These are phyloP conservation scores for Eutypella sp. DNA, from an alignment of 2,329 filamentous ascomycete genomes.

Conservation along the genomic window DNA sequence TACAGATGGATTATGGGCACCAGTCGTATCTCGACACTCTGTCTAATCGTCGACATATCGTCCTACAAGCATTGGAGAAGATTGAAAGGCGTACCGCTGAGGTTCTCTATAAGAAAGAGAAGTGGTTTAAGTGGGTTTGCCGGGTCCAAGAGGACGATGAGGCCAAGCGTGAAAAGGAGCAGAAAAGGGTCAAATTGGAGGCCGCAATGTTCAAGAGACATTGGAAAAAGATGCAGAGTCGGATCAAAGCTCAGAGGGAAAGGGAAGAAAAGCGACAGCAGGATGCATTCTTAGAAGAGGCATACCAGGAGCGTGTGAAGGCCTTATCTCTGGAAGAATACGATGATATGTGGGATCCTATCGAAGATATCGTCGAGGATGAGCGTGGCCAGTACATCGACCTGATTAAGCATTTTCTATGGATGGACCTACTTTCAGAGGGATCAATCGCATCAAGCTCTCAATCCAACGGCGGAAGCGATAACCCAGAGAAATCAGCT, in stretches of 20 bases:
- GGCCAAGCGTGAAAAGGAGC: constrained; percentile 39
- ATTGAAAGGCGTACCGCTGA: constrained; percentile 37
- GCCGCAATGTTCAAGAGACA: constrained; percentile 42
- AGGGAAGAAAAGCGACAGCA: constrained; percentile 38
- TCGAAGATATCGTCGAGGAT: constrained; percentile 41
- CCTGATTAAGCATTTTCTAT: constrained; percentile 40
- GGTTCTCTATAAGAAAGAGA: constrained; percentile 39
- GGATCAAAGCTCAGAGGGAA: constrained; percentile 31
- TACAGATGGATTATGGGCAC: constrained; percentile 28
- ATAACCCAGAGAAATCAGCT: constrained; percentile 5
- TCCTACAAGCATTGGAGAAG: constrained; percentile 33
- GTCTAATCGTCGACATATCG: constrained; percentile 26
- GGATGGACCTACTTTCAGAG: constrained; percentile 27
- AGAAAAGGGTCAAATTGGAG: constrained; percentile 44
- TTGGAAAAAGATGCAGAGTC: constrained; percentile 37
- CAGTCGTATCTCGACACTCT: constrained; percentile 26
- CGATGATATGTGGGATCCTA: constrained; percentile 42
- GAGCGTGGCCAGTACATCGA: constrained; percentile 39
- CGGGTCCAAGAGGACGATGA: constrained; percentile 41
- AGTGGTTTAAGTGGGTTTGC: constrained; percentile 45
- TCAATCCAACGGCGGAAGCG: background rate
- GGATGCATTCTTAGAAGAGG: constrained; percentile 38
- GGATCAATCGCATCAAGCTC: constrained; percentile 2
- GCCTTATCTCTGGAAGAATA: constrained; percentile 22
- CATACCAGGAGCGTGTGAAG: constrained; percentile 34